phyloP scores from a whole-genome alignment of 2,329 filamentous ascomycete species.

The Fusarium sacchari region DNA sequence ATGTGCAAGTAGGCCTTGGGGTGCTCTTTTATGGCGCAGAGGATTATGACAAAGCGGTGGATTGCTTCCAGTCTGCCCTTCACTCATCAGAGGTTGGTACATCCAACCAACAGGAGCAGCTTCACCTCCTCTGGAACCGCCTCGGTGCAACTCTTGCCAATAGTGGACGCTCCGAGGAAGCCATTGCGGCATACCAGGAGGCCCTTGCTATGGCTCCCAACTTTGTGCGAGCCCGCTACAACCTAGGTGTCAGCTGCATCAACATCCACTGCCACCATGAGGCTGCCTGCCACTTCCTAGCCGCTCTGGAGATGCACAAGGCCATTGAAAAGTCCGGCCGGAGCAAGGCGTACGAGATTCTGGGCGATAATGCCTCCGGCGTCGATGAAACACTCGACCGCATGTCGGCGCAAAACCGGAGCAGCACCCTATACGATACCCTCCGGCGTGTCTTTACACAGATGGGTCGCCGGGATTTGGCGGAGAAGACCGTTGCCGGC shows the following conservation, averaged over 20 bases:
- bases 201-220: slow-evolving; percentile 91
- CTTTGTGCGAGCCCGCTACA: slow-evolving; percentile 96
- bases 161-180: slow-evolving; percentile 91
- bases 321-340: slow-evolving; percentile 87
- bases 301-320: slow-evolving; percentile 94
- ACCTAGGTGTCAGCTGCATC: slow-evolving; percentile 95
- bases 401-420: slow-evolving; percentile 94
- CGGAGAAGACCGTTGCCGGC: slow-evolving; percentile 85
- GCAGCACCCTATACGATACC: slow-evolving; percentile 96
- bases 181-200: slow-evolving; percentile 95
- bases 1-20: slow-evolving; percentile 96
- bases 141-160: slow-evolving; percentile 96
- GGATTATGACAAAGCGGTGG: slow-evolving; percentile 97
- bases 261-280: slow-evolving; percentile 96
- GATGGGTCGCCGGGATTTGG: slow-evolving; percentile 90
- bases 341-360: slow-evolving; percentile 83
- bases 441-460: slow-evolving; percentile 93
- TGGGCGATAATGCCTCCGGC: slow-evolving; percentile 63
- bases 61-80: slow-evolving; percentile 95
- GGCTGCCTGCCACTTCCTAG: slow-evolving; percentile 90
- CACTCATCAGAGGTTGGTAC: slow-evolving; percentile 85
- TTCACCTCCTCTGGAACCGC: slow-evolving; percentile 97
- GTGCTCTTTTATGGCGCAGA: slow-evolving; percentile 98
- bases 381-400: slow-evolving; percentile 81
- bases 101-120: slow-evolving; percentile 84